Evolutionary conservation across 805 yeast species (phyloP), one percentile per base, ranked within the genome.

Genomic region (Pachysolen tannophilus): DNA sequence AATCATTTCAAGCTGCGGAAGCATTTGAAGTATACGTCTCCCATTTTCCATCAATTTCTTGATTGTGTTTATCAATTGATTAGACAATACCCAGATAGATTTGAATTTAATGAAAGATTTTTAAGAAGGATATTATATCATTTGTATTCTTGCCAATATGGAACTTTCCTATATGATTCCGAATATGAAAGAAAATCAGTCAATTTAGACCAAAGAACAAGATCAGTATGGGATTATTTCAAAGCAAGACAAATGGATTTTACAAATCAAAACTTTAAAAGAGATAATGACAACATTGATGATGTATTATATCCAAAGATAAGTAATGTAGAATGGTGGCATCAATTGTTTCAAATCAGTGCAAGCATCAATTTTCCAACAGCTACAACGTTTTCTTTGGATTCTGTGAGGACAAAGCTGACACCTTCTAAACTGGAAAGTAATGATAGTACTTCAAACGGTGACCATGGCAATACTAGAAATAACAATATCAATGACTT

Each of bases 221-320:
- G 83, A 23, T 77, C 90, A 10, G 95, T 82, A 1, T 88, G 97
- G 97, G 95, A 88, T 55, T 88, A 92, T 52, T 90, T 92, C 61
- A 65, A 76, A 36, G 82, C 94, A 5, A 63, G 96, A 17, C 65
- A 66, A 14, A 54, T 54, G 8, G 95, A 88, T 52, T 90, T 88
- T 49, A 57, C 68, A 1, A 82, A 82, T 52, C 55, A 57, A 14
- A 49, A 46, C 2, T 85, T 69, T 48, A 46, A 47, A 5, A 35
- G 38, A 6, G 33, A 35, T 6, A 40, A 40, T 8, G 46, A 50
- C 16, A 41, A 35, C 8, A 56, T 46, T n/a, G 58, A 58, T n/a
- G 64, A 62, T 24, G 72, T 65, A 32, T 52, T 84, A 2, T 72
- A 74, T 32, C 86, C 90, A 20, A 72, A 77, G 52, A 67, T 63